Conservation (phyloP, 2,329 filamentous ascomycete species). For the Claviceps cyperi region DNA sequence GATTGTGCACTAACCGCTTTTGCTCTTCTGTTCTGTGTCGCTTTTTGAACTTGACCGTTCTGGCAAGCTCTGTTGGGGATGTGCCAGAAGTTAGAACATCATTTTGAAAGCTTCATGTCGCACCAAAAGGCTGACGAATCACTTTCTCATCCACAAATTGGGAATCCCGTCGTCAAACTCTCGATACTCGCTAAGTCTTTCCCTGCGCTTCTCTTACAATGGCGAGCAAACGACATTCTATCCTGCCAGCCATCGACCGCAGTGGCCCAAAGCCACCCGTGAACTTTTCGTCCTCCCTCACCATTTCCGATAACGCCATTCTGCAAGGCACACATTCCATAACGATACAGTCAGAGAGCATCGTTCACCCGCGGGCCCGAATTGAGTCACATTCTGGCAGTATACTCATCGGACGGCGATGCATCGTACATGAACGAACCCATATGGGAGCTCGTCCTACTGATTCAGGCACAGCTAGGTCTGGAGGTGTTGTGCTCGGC, state of each 20-base stretch:
- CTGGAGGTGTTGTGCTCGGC: slow-evolving; percentile 39
- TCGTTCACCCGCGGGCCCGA: slow-evolving; percentile 75
- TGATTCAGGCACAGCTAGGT: slow-evolving; percentile 11
- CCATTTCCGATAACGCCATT: slow-evolving; percentile 47
- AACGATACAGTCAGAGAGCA: slow-evolving; percentile 58
- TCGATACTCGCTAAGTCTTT: neutral
- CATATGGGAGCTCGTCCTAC: slow-evolving; percentile 33
- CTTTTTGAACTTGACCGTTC: too few relatives aligned
- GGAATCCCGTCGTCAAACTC: neutral
- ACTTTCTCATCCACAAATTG: neutral
- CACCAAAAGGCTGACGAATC: neutral
- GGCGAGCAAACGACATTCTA: slow-evolving; percentile 40
- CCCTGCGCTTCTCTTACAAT: slow-evolving; percentile 10
- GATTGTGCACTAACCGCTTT: neutral
- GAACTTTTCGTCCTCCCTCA: slow-evolving; percentile 43
- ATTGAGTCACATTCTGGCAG: slow-evolving; percentile 67
- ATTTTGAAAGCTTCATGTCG: neutral
- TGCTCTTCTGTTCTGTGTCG: neutral
- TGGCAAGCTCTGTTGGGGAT: neutral
- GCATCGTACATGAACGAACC: slow-evolving; percentile 62
- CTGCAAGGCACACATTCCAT: slow-evolving; percentile 63
- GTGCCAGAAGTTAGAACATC: neutral
- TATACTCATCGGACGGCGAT: slow-evolving; percentile 66
- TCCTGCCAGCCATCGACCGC: slow-evolving; percentile 36
- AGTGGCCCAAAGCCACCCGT: slow-evolving; percentile 46